Evolutionary conservation across 352 stramenopile species (phyloP).

Genomic region (Globisporangium nodosum): DNA sequence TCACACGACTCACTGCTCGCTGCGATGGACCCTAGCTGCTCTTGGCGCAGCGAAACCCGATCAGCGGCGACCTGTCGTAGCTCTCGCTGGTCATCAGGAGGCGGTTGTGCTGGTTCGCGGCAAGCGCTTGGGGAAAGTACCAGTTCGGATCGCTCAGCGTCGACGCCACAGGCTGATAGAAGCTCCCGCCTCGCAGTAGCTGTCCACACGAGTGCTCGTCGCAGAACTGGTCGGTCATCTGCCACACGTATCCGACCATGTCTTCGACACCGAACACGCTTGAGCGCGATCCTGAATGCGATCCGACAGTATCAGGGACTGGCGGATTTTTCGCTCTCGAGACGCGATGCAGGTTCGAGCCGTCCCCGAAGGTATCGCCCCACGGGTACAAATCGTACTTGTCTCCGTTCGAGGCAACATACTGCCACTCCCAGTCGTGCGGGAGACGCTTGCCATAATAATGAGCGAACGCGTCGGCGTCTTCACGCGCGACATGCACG

Average conservation of each 20-base stretch:
- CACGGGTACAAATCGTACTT: conserved; percentile 59
- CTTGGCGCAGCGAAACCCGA: conserved; percentile 72
- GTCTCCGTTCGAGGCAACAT: conserved; percentile 66
- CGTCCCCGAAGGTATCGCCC: conserved; percentile 28
- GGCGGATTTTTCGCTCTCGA: conserved; percentile 37
- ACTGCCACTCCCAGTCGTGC: conserved; percentile 87
- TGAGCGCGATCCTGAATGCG: conserved; percentile 39
- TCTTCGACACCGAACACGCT: conserved; percentile 55
- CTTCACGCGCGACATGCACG: conserved; percentile 69
- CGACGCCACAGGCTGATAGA: conserved; percentile 59
- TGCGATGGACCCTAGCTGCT: conserved; percentile 11
- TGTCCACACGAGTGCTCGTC: conserved; percentile 76
- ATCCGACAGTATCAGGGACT: conserved; percentile 39
- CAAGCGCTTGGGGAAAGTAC: conserved; percentile 76
- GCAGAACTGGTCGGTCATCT: conserved; percentile 85
- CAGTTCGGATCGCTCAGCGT: conserved; percentile 76
- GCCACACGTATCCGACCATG: conserved; percentile 78
- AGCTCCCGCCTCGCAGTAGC: conserved; percentile 71
- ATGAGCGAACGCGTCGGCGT: conserved; percentile 57
- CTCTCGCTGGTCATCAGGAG: conserved; percentile 69
- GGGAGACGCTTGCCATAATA: conserved; percentile 75
- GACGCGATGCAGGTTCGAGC: conserved; percentile 15
- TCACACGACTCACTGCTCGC: neutral
- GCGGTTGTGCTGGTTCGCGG: conserved; percentile 62
- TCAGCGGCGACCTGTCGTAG: conserved; percentile 66